These are phyloP conservation scores for Gaeumannomyces sp. DNA, from an alignment of 2,329 filamentous ascomycete genomes.

Conservation along the genomic window DNA sequence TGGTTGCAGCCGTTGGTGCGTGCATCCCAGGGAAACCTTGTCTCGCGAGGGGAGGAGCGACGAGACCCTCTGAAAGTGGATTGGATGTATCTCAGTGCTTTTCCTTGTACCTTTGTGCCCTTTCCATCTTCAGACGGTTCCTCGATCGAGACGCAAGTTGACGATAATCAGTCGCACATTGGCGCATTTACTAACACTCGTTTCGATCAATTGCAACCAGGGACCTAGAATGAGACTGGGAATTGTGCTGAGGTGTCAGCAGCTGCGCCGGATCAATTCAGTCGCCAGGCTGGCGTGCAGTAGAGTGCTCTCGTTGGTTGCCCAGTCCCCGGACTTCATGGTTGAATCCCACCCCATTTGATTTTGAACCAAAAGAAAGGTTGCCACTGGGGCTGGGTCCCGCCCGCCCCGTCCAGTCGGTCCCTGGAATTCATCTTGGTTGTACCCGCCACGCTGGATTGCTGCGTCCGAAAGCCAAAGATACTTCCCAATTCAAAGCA, in stretches of 20 bases:
- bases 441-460: background rate
- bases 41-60: background rate
- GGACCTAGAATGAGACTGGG: background rate
- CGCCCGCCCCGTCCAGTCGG: background rate
- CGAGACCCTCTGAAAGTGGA: background rate
- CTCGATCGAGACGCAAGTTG: background rate
- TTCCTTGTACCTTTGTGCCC: no score
- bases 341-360: background rate
- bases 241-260: background rate
- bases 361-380: background rate
- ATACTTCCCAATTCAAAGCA: background rate
- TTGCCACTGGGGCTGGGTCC: background rate
- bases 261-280: background rate
- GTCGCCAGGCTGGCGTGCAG: background rate
- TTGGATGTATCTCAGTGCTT: no score
- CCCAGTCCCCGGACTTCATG: no score
- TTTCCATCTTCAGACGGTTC: background rate
- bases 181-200: background rate
- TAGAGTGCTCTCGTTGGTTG: background rate
- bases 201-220: background rate
- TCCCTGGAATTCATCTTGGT: background rate
- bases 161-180: no score
- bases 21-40: background rate
- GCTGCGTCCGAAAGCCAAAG: background rate
- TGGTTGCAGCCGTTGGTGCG: background rate